These are phyloP conservation scores for Bolboschoenus planiculmis DNA, from an alignment of 176 grass and related monocot species.

Conservation along the genomic window DNA sequence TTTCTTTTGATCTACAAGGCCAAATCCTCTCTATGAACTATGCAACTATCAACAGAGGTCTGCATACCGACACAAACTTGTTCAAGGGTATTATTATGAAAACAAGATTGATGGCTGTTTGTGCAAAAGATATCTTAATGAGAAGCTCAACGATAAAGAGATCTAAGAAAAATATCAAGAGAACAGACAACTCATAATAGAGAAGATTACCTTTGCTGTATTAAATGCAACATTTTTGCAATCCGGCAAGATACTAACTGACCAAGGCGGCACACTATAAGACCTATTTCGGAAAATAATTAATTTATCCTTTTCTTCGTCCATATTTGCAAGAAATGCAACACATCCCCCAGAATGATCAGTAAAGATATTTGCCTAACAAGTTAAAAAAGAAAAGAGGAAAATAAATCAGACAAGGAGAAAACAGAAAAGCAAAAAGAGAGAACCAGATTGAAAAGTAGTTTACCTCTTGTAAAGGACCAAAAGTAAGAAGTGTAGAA, in stretches of 20 bases:
- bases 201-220: conserved; percentile 64
- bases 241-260: conserved; percentile 93
- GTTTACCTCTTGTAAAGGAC: conserved; percentile 69
- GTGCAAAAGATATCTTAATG: not conserved
- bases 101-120: not conserved
- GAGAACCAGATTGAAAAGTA: conserved; percentile 1
- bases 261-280: conserved; percentile 94
- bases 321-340: conserved; percentile 77
- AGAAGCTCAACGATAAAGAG: not conserved
- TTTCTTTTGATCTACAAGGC: not conserved
- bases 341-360: conserved; percentile 73
- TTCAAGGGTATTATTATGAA: not conserved
- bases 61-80: not conserved
- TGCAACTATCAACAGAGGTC: not conserved
- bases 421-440: not conserved
- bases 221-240: conserved; percentile 96
- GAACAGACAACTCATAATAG: not conserved
- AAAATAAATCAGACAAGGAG: not conserved
- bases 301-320: conserved; percentile 58
- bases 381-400: not conserved
- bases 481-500: conserved; percentile 40
- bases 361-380: conserved; percentile 77
- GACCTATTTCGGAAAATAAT: conserved; percentile 55
- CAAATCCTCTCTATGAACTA: not conserved
- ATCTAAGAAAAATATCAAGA: not conserved